phyloP scores from a whole-genome alignment of 116 monocot genomes.

The Trichopus zeylanicus region DNA sequence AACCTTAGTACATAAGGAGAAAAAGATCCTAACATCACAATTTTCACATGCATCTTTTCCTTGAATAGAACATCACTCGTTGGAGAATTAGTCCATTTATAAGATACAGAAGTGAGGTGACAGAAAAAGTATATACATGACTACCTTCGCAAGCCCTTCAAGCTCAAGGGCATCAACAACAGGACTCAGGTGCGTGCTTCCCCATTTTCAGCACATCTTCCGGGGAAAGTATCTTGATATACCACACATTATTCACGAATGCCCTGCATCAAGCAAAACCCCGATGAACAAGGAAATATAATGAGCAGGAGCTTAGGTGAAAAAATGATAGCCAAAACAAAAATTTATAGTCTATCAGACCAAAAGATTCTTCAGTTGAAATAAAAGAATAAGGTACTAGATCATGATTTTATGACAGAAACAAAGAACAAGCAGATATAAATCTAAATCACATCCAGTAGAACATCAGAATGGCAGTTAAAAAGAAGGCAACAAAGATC shows the following conservation, averaged over 20 bases:
- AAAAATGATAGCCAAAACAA: not conserved
- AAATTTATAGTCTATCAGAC: not conserved
- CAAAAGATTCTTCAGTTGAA: not conserved
- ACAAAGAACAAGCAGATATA: too few species aligned
- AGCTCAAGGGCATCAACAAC: constrained; percentile 1
- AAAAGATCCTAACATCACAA: too few species aligned
- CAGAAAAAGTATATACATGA: not conserved
- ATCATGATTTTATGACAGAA: too few species aligned
- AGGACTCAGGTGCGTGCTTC: constrained; percentile 41
- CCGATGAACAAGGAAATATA: not conserved
- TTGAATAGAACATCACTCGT: too few species aligned
- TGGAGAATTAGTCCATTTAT: too few species aligned
- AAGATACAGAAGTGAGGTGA: not conserved
- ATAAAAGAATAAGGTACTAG: too few species aligned
- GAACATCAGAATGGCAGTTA: too few species aligned
- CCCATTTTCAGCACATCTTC: constrained; percentile 77
- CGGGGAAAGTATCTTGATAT: constrained; percentile 91
- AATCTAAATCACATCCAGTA: too few species aligned
- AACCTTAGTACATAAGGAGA: too few species aligned
- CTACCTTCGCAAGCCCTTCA: not conserved
- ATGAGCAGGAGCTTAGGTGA: not conserved
- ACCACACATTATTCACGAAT: constrained; percentile 94
- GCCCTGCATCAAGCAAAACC: constrained; percentile 33
- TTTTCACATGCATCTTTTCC: too few species aligned
- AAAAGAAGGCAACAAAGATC: too few species aligned